These are phyloP conservation scores for Populus pruinosa DNA, from an alignment of 345 rosid species.

Conservation along the genomic window DNA sequence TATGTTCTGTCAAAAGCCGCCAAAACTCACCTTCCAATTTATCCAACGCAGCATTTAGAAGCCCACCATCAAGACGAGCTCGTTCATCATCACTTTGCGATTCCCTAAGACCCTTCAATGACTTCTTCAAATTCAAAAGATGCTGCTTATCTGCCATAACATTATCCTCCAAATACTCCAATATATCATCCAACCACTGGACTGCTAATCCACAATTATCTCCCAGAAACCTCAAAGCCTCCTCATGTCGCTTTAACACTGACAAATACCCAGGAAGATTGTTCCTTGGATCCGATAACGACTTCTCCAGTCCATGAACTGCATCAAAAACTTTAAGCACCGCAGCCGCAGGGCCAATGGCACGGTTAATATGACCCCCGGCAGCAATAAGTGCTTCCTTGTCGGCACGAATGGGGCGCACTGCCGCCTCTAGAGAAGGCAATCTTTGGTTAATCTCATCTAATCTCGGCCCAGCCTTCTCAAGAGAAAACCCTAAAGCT, in stretches of 20 bases:
- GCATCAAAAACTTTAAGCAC: constrained; percentile 99
- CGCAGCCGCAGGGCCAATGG: constrained; percentile 97
- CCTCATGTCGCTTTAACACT: constrained; percentile 83
- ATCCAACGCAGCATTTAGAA: constrained; percentile 75
- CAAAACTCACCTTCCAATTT: constrained; percentile 73
- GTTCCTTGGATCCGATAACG: constrained; percentile 75
- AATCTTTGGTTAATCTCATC: constrained; percentile 73
- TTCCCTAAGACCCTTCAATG: constrained; percentile 59
- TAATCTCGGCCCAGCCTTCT: constrained; percentile 66
- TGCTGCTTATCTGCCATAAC: constrained; percentile 70
- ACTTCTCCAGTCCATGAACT: constrained; percentile 91
- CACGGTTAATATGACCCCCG: constrained; percentile 94
- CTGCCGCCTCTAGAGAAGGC: constrained; percentile 73
- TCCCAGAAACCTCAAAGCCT: constrained; percentile 84
- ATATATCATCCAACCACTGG: constrained; percentile 98
- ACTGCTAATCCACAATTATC: constrained; percentile 94
- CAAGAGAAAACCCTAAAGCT: constrained; percentile 52
- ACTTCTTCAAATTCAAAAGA: constrained; percentile 63
- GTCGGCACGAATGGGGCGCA: constrained; percentile 90
- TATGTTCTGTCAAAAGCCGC: constrained; percentile 72
- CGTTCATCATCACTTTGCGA: constrained; percentile 42
- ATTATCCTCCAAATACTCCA: constrained; percentile 91
- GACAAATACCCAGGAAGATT: constrained; percentile 82
- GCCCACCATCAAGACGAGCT: constrained; percentile 74
- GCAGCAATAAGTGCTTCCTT: constrained; percentile 79